Conservation (phyloP, 148 eudicot genomes). For the Linanthus parryae region DNA sequence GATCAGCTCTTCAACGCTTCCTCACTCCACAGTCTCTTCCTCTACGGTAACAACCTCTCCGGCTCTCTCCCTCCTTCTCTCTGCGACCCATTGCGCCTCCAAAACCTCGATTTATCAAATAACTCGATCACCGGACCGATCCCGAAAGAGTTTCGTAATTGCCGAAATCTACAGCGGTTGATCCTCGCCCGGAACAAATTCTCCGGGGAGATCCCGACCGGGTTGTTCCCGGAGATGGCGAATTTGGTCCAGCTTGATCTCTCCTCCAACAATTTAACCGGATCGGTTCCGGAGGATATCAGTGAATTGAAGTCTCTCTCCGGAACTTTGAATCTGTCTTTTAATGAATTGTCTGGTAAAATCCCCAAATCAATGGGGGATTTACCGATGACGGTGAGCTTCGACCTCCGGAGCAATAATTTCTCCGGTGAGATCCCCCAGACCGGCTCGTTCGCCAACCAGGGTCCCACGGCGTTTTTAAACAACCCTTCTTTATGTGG, state of each 20-base stretch:
- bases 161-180: constrained; percentile 55
- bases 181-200: constrained; percentile 49
- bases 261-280: constrained; percentile 46
- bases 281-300: constrained; percentile 59
- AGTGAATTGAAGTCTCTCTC: constrained; percentile 67
- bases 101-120: constrained; percentile 61
- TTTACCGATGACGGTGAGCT: constrained; percentile 84
- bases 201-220: constrained; percentile 57
- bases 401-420: constrained; percentile 64
- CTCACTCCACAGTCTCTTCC: constrained; percentile 64
- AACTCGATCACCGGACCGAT: constrained; percentile 52
- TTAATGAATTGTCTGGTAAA: constrained; percentile 53
- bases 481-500: constrained; percentile 75
- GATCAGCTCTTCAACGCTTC: constrained; percentile 72
- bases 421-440: constrained; percentile 86
- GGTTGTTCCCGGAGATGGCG: constrained; percentile 53
- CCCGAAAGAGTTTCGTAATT: constrained; percentile 33
- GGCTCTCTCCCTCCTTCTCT: constrained; percentile 64
- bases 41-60: constrained; percentile 69
- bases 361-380: constrained; percentile 69
- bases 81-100: constrained; percentile 52
- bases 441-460: constrained; percentile 81
- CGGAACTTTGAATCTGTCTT: constrained; percentile 76
- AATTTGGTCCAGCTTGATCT: constrained; percentile 64
- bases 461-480: constrained; percentile 88